Percentiles rank a stretch among this genome's conserved stretches.
Conservation (phyloP, 805 yeast species). For the Myxozyma neotropica region DNA sequence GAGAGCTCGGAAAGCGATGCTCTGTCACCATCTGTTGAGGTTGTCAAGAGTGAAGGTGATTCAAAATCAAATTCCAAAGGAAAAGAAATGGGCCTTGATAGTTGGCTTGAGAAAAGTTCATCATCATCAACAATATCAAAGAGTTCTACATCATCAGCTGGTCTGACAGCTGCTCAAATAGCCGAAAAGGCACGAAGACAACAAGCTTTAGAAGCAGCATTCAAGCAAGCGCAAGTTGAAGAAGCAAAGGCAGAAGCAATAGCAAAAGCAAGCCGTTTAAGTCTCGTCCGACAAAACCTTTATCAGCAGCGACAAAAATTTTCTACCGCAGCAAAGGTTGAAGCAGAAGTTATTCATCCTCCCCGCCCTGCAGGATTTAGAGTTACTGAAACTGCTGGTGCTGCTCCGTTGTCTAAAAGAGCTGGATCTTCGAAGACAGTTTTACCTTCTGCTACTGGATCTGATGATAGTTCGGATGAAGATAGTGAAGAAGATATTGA, state of each 20-base stretch:
- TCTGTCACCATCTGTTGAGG: not conserved
- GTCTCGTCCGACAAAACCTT: conserved; percentile 30
- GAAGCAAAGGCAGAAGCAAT: conserved; percentile 4
- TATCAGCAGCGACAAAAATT: conserved; percentile 32
- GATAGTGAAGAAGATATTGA: conserved; percentile 45
- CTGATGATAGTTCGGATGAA: conserved; percentile 47
- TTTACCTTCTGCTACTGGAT: conserved; percentile 33
- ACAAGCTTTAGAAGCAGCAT: conserved; percentile 7
- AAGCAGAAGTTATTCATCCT: conserved; percentile 46
- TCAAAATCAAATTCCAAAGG: not conserved
- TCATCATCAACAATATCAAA: too few species aligned
- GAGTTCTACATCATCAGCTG: conserved; percentile 12
- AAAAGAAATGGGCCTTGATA: conserved; percentile 12
- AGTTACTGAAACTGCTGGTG: conserved; percentile 34
- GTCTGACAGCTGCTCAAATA: too few species aligned
- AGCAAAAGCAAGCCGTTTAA: conserved; percentile 15
- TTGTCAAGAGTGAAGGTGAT: not conserved
- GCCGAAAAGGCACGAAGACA: not conserved
- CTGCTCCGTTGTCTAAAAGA: conserved; percentile 37
- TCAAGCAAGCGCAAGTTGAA: conserved; percentile 9
- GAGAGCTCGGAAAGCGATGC: not conserved
- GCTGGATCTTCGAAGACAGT: conserved; percentile 33
- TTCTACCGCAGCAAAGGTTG: conserved; percentile 18
- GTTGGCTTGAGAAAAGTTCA: conserved; percentile 19
- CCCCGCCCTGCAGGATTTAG: conserved; percentile 56